Evolutionary conservation across 2,329 filamentous ascomycete species (phyloP).

Genomic region (Nemania serpens): DNA sequence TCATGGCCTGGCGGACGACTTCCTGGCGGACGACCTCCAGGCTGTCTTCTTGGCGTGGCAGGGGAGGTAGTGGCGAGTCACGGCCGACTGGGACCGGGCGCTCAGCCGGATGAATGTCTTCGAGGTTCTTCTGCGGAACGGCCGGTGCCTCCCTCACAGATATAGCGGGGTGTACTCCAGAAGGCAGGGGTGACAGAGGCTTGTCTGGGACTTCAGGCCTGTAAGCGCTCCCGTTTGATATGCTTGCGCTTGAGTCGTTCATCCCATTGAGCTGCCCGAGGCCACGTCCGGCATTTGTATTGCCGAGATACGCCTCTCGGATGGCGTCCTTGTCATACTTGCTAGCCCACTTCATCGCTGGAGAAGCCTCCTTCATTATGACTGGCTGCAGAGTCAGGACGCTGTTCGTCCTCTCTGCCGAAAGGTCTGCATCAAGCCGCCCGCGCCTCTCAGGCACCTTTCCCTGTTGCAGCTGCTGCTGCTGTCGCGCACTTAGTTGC

Average conservation of each 20-base stretch:
- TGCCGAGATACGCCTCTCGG: slow-evolving; percentile 81
- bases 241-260: slow-evolving; percentile 46
- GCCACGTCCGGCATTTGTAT: slow-evolving; percentile 73
- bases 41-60: slow-evolving; percentile 45
- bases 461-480: slow-evolving; percentile 53
- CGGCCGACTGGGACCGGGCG: slow-evolving; percentile 41
- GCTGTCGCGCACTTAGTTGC: slow-evolving; percentile 73
- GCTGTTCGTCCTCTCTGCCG: slow-evolving; percentile 80
- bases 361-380: slow-evolving; percentile 84
- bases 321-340: slow-evolving; percentile 92
- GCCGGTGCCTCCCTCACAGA: slow-evolving; percentile 27
- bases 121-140: slow-evolving; percentile 46
- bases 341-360: slow-evolving; percentile 95
- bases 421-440: slow-evolving; percentile 60
- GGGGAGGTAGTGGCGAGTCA: slow-evolving; percentile 47
- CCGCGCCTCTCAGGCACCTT: slow-evolving; percentile 54
- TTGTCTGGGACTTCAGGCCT: slow-evolving; percentile 51
- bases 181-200: slow-evolving; percentile 39
- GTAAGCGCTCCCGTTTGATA: slow-evolving; percentile 40
- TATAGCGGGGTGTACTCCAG: slow-evolving; percentile 35
- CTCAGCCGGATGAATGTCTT: slow-evolving; percentile 46
- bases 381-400: slow-evolving; percentile 85
- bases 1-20: slow-evolving; percentile 44
- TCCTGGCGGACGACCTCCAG: slow-evolving; percentile 45
- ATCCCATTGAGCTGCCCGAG: slow-evolving; percentile 52